These are phyloP conservation scores for Aureobasidium sp. DNA, from an alignment of 2,329 filamentous ascomycete species.

Conservation along the genomic window DNA sequence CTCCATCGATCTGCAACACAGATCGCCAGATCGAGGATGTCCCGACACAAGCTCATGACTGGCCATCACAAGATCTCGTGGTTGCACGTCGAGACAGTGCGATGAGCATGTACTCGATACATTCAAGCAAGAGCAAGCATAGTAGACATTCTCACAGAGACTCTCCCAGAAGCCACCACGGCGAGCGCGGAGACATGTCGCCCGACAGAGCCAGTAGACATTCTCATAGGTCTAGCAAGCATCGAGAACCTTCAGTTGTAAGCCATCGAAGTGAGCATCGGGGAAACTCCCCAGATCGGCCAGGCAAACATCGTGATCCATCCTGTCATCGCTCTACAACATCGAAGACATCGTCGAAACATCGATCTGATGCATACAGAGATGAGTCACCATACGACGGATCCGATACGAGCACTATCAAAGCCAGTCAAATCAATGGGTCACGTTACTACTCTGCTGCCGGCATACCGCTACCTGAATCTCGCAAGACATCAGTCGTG, in stretches of 20 bases:
- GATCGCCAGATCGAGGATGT: not conserved
- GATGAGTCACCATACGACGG: conserved; percentile 10
- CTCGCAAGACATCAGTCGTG: not conserved
- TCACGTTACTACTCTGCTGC: not conserved
- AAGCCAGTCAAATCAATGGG: conserved; percentile 8
- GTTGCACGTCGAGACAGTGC: conserved; percentile 19
- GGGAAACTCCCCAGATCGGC: not conserved
- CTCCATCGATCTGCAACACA: conserved; percentile 21
- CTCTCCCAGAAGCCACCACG: not conserved
- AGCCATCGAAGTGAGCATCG: not conserved
- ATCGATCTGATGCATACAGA: not conserved
- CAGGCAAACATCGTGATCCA: not conserved
- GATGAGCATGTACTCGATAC: conserved; percentile 13
- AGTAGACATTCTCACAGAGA: not conserved
- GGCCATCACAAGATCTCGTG: not conserved
- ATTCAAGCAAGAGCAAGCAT: conserved; percentile 16
- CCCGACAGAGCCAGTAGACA: not conserved
- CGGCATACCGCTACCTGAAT: not conserved
- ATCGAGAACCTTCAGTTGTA: not conserved
- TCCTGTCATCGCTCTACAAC: not conserved
- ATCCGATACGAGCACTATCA: conserved; percentile 23
- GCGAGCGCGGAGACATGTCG: not conserved
- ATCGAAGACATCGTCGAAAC: not conserved
- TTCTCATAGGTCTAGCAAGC: not conserved
- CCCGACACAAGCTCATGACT: not conserved